Base-by-base conservation (phyloP, 164 flowering plant species). In the Kingdonia uniflora region DNA sequence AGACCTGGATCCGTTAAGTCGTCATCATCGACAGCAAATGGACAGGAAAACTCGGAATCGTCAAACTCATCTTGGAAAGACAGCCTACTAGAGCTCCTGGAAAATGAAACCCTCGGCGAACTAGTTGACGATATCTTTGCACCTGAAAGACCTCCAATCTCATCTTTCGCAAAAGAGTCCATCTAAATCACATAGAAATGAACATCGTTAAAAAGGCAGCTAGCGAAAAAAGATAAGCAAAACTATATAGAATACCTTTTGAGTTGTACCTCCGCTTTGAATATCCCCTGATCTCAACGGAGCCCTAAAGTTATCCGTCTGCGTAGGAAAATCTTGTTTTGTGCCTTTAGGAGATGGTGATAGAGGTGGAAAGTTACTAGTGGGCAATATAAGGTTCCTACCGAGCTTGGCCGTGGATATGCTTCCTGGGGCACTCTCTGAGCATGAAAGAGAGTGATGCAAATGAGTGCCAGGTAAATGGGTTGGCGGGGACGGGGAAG, bases 341-440 rank as follows among this genome's bases (percentile, higher is more conserved):
- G 67, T 19, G 49, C 57, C 59, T 65, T 65, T 78, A 6, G 71
- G 41, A 13, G 83, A 81, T 52, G 88, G 76, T 47, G 88, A 80
- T 22, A 79, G 84, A 50, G 76, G 82, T 62, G 74, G 56, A 49
- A 47, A 52, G 23, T 73, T 76, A 53, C 62, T 76, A 59, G 52
- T 66, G 33, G 63, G 50, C 42, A 68, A 52, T 39, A 53, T 52
- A 35, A 73, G 71, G 22, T 67, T 58, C 61, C 44, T 66, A 60
- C 55, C 58, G 45, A 61, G 54, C 65, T 64, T 76, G 57, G 68
- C 51, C 35, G 58, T 56, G 23, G 88, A 85, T 50, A 82, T 74
- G 40, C 70, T 65, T 14, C 73, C 80, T 1, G 96, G 98, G 60
- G 88, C 95, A 74, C 91, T 85, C 56, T 79, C 96, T 56, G 79